Evolutionary conservation across 1,139 yeast genomes (phyloP).

Genomic region (Schwanniomyces etchellsii): DNA sequence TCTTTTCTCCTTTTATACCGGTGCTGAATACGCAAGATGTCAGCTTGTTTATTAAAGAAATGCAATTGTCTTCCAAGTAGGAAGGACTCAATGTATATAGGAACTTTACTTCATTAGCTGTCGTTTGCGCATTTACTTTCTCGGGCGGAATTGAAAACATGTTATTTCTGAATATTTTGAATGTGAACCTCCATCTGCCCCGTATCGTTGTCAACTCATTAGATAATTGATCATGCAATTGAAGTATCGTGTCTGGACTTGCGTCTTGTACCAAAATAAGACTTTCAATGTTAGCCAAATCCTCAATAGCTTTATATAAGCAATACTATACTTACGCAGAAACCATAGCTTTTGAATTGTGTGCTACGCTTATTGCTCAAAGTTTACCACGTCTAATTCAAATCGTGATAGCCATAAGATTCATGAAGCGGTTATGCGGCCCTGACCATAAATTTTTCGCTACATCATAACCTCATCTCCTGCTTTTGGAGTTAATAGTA

Average conservation of each 20-base stretch:
- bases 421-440: too few relatives aligned
- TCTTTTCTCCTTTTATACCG: conserved; percentile 31
- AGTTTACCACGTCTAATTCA: too few relatives aligned
- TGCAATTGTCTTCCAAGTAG: conserved; percentile 45
- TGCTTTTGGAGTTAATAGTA: too few relatives aligned
- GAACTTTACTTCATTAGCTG: conserved; percentile 40
- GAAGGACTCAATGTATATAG: conserved; percentile 55
- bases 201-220: conserved; percentile 55
- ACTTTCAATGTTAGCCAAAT: conserved; percentile 18
- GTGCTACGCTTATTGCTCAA: too few relatives aligned
- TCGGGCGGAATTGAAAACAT: conserved; percentile 43
- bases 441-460: too few relatives aligned
- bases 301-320: background rate
- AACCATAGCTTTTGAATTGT: too few relatives aligned
- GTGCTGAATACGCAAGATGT: conserved; percentile 41
- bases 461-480: too few relatives aligned
- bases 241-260: conserved; percentile 59
- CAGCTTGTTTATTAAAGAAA: conserved; percentile 48
- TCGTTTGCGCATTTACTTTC: conserved; percentile 18
- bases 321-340: conserved; percentile 11
- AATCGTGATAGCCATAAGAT: too few relatives aligned
- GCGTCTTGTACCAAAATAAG: conserved; percentile 51
- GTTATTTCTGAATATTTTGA: conserved; percentile 62
- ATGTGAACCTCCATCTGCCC: conserved; percentile 62
- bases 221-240: conserved; percentile 60